Percentiles rank a stretch among this genome's conserved stretches.
Conservation (phyloP, 495 filamentous ascomycete species). For the Penicillium taxi region DNA sequence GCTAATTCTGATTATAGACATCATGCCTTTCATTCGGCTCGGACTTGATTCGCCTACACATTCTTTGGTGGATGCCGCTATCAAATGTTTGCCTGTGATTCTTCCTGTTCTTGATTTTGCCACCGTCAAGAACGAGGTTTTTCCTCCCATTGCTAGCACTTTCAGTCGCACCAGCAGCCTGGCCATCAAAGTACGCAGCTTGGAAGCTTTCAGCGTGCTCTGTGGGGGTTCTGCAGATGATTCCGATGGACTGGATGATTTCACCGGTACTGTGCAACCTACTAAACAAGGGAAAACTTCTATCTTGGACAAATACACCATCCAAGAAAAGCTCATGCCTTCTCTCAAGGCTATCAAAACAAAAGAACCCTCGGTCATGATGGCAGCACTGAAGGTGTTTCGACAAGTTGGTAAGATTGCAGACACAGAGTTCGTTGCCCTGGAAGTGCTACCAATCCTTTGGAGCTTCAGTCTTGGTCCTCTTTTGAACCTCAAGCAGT, state of each 20-base stretch:
- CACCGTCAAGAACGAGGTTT: constrained; percentile 91
- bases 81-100: constrained; percentile 64
- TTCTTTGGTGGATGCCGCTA: constrained; percentile 72
- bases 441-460: constrained; percentile 80
- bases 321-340: constrained; percentile 93
- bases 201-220: constrained; percentile 82
- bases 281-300: constrained; percentile 53
- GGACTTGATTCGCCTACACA: constrained; percentile 85
- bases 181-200: constrained; percentile 82
- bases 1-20: constrained; percentile 44
- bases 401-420: constrained; percentile 70
- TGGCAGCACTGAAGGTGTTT: constrained; percentile 81
- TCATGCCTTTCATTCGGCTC: constrained; percentile 73
- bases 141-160: constrained; percentile 78
- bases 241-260: constrained; percentile 48
- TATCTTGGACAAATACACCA: constrained; percentile 90
- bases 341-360: constrained; percentile 90
- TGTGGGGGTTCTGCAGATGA: constrained; percentile 59
- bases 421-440: constrained; percentile 86
- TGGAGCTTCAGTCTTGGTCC: constrained; percentile 93
- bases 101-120: constrained; percentile 85
- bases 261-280: constrained; percentile 54
- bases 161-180: constrained; percentile 90
- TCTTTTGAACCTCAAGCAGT: constrained; percentile 76
- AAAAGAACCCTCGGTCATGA: constrained; percentile 95